Percentiles rank a stretch among this genome's conserved stretches.
phyloP scores from a whole-genome alignment of 495 filamentous ascomycete species.

The Penicillium pancosmium region DNA sequence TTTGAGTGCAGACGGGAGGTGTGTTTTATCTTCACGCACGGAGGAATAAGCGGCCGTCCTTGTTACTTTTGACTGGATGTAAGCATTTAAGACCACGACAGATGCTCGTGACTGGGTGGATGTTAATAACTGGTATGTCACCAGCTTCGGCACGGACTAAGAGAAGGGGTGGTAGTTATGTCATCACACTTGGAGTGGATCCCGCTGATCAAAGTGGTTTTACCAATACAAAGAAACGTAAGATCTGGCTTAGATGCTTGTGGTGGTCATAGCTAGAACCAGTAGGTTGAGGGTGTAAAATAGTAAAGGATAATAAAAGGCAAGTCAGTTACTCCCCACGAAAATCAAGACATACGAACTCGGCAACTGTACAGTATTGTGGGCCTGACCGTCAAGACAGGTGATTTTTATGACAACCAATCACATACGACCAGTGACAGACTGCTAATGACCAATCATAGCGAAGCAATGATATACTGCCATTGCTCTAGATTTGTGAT shows the following conservation, averaged over 20 bases:
- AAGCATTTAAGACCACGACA: slow-evolving; percentile 2
- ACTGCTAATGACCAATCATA: slow-evolving; percentile 14
- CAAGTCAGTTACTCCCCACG: background rate
- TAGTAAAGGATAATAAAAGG: slow-evolving; percentile 5
- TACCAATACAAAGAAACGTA: slow-evolving; percentile 6
- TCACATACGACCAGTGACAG: slow-evolving; percentile 15
- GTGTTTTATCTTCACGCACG: slow-evolving; percentile 13
- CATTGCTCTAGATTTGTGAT: no score
- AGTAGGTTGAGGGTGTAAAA: slow-evolving; percentile 10
- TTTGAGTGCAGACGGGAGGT: slow-evolving; percentile 8
- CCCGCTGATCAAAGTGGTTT: slow-evolving; percentile 2
- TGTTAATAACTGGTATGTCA: slow-evolving; percentile 11
- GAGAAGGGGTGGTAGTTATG: slow-evolving; percentile 4
- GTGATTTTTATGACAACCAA: slow-evolving; percentile 15
- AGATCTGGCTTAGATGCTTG: slow-evolving; percentile 2
- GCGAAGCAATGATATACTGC: slow-evolving; percentile 13
- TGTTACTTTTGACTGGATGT: slow-evolving; percentile 6
- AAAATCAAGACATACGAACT: slow-evolving; percentile 9
- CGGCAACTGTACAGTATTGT: background rate
- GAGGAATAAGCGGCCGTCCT: slow-evolving; percentile 7
- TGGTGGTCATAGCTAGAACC: slow-evolving; percentile 12
- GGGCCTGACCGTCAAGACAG: slow-evolving; percentile 1
- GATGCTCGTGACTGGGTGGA: slow-evolving; percentile 4
- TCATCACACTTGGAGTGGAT: slow-evolving; percentile 11
- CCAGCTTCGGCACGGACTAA: slow-evolving; percentile 5